Evolutionary conservation across 371 early-diverging fungal species (phyloP), one percentile per base, ranked within the genome.

Genomic region (Synchytrium microbalum): DNA sequence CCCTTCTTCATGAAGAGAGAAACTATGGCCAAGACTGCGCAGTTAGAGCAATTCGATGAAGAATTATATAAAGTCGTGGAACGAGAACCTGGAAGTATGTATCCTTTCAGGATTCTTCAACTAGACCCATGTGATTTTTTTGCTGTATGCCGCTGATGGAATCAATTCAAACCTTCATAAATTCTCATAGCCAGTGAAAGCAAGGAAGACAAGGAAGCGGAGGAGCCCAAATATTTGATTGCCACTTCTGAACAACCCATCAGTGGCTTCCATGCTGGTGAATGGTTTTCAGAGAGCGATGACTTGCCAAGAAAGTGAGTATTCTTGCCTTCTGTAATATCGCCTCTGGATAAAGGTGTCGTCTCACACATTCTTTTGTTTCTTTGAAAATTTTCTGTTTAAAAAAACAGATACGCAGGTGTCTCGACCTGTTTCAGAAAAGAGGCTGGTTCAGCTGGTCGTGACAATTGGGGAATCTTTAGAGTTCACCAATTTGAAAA

Each of bases 401-500:
- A n/a, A n/a, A n/a, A 14, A 19, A 1, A 30, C 27, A 81, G 79
- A 63, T 88, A 95, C 75, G 96, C 95, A 58, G 99, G 99, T 60
- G 92, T 92, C 74, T 98, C 99, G 46, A 95, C 99, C 32, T 99
- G 99, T 82, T 99, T 99, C 91, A 91, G 99, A 69, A 99, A 99
- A 76, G 99, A 99, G 79, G 99, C 99, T 33, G 99, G 99, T 65
- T 95, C 99, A 1, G 96, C 96, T 72, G 99, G 99, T 67, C 92
- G 96, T 71, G 99, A 99, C 77, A 98, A 96, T 63, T 90, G 94
- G 94, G 99, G 99, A 64, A 91, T 99, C 67, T 99, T 99, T 90
- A 88, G 99, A 66, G 97, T 99, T 53, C 99, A 99, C 77, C 99
- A 99, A 85, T 99, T 99, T 76, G 99, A 99, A 79, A 99, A 99